Conservation (phyloP, 139 green algal genomes). For the Coccomyxa sp. region DNA sequence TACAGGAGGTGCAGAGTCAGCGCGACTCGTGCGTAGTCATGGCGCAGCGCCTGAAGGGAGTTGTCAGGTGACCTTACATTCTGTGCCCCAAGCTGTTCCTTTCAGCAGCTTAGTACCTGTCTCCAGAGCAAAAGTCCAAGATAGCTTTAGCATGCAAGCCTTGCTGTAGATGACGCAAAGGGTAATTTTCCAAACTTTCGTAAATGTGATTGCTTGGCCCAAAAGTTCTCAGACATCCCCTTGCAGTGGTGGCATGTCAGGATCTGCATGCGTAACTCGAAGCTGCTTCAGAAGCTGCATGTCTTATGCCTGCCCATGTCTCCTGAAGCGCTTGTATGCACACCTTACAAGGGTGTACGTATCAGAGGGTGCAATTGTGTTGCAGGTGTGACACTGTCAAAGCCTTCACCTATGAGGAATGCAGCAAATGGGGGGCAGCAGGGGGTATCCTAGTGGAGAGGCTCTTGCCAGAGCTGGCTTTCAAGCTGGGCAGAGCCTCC, state of each 20-base stretch:
- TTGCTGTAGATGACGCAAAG: too few relatives aligned
- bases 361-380: not conserved
- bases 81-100: not conserved
- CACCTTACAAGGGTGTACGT: not conserved
- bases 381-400: conserved; percentile 38
- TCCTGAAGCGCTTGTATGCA: not conserved
- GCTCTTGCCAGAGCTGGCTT: conserved; percentile 62
- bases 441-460: conserved; percentile 46
- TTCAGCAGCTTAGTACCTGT: too few relatives aligned
- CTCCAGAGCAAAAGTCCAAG: too few relatives aligned
- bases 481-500: conserved; percentile 59
- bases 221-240: too few relatives aligned
- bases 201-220: too few relatives aligned
- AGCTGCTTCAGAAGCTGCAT: too few relatives aligned
- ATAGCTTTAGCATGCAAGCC: not conserved
- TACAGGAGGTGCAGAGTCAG: not conserved
- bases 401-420: conserved; percentile 28
- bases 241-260: too few relatives aligned
- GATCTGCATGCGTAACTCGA: too few relatives aligned
- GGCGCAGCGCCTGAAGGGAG: conserved; percentile 48
- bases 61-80: conserved; percentile 30
- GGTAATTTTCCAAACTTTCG: not conserved
- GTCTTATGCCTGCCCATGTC: too few relatives aligned
- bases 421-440: conserved; percentile 22
- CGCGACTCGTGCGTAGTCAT: conserved; percentile 21